phyloP scores from a whole-genome alignment of 495 filamentous ascomycete genomes.

The Cetradonia linearis region DNA sequence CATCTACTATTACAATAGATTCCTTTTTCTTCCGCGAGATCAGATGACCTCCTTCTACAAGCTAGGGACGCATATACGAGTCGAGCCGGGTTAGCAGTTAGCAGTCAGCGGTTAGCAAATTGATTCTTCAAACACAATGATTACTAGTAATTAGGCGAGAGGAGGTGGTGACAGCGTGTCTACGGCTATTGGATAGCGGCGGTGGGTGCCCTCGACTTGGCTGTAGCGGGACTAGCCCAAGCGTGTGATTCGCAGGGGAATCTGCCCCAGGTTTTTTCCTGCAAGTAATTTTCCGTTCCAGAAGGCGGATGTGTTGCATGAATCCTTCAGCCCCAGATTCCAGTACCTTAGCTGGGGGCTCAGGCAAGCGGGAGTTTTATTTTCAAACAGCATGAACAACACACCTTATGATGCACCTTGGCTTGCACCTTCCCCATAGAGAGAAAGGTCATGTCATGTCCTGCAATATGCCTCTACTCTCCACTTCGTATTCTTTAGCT shows the following conservation, averaged over 20 bases:
- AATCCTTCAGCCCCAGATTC: background rate
- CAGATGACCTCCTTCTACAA: background rate
- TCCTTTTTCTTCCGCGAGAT: background rate
- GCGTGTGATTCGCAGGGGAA: background rate
- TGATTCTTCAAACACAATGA: background rate
- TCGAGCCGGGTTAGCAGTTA: background rate
- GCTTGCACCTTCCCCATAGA: background rate
- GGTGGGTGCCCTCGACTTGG: background rate
- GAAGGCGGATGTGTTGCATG: constrained; percentile 5
- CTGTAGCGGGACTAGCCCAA: constrained; percentile 11
- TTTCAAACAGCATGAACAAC: background rate
- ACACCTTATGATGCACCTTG: background rate
- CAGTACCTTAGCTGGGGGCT: background rate
- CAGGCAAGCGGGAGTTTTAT: background rate
- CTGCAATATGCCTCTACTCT: background rate
- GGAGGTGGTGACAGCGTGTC: too few relatives aligned
- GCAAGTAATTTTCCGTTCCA: constrained; percentile 12
- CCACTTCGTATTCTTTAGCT: background rate
- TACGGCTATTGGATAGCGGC: background rate
- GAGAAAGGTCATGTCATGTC: background rate
- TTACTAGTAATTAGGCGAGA: too few relatives aligned
- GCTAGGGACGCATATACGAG: background rate
- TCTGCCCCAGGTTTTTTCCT: background rate
- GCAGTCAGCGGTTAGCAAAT: background rate
- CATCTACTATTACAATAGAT: background rate